These are phyloP conservation scores for Mesembryanthemum crystallinum DNA, from an alignment of 148 eudicot species.

Conservation along the genomic window DNA sequence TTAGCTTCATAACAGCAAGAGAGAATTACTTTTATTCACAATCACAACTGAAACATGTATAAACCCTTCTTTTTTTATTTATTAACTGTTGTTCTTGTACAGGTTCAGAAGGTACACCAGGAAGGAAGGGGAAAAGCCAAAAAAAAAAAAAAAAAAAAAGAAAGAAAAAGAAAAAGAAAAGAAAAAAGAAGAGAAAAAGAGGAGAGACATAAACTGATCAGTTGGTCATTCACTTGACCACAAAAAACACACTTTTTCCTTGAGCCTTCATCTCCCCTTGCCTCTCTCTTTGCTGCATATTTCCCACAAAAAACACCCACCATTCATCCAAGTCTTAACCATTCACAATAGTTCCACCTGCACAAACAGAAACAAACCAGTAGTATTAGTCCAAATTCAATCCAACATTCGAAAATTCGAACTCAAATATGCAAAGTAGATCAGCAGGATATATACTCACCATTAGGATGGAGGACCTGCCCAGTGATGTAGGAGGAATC, in stretches of 20 bases:
- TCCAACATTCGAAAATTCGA: not conserved
- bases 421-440: not conserved
- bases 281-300: not conserved
- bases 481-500: constrained; percentile 76
- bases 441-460: too few relatives aligned
- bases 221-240: not conserved
- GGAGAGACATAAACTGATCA: not conserved
- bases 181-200: too few relatives aligned
- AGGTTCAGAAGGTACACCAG: not conserved
- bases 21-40: too few relatives aligned
- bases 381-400: not conserved
- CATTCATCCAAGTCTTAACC: constrained; percentile 7
- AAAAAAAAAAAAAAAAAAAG: too few relatives aligned
- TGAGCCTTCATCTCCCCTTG: not conserved
- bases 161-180: too few relatives aligned
- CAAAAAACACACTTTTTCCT: not conserved
- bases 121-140: not conserved
- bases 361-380: constrained; percentile 6
- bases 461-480: constrained; percentile 79
- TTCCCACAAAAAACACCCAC: not conserved
- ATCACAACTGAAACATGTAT: too few relatives aligned
- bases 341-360: constrained; percentile 40
- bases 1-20: too few relatives aligned
- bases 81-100: not conserved
- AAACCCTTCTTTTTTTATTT: constrained; percentile 13